Percentiles rank a stretch among this genome's conserved stretches.
Conservation (phyloP, 2,329 filamentous ascomycete genomes). For the Decorospora gaudefroyi region DNA sequence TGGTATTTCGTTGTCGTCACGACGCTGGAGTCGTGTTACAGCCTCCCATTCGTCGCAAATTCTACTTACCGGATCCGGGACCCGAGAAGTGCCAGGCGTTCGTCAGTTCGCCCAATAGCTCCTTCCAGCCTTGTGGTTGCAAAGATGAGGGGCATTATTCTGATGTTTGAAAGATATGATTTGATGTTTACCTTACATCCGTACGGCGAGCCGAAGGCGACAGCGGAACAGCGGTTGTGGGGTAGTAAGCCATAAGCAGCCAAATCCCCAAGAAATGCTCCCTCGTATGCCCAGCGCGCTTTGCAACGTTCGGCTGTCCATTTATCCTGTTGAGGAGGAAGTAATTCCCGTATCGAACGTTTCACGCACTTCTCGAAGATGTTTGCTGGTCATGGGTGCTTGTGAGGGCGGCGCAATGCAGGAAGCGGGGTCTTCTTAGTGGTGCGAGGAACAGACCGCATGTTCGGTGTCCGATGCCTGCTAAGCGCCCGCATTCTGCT, state of each 20-base stretch:
- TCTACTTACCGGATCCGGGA: not conserved
- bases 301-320: constrained; percentile 3
- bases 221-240: constrained; percentile 19
- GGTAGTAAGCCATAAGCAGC: constrained; percentile 18
- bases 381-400: constrained; percentile 17
- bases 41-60: no score
- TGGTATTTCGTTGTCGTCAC: constrained; percentile 4
- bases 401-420: constrained; percentile 17
- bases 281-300: constrained; percentile 4
- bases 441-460: constrained; percentile 19
- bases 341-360: constrained; percentile 22
- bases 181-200: constrained; percentile 5
- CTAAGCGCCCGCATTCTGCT: constrained; percentile 24
- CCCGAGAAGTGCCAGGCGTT: no score
- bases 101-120: constrained; percentile 9
- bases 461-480: constrained; percentile 38
- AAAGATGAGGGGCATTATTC: not conserved
- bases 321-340: constrained; percentile 4
- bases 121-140: constrained; percentile 2
- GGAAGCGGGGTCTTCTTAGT: constrained; percentile 9
- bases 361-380: constrained; percentile 33
- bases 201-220: constrained; percentile 12
- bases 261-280: constrained; percentile 6
- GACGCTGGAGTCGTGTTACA: no score
- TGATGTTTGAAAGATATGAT: no score